These are phyloP conservation scores for Lentithecium fluviatile DNA, from an alignment of 495 filamentous ascomycete genomes.

Conservation along the genomic window DNA sequence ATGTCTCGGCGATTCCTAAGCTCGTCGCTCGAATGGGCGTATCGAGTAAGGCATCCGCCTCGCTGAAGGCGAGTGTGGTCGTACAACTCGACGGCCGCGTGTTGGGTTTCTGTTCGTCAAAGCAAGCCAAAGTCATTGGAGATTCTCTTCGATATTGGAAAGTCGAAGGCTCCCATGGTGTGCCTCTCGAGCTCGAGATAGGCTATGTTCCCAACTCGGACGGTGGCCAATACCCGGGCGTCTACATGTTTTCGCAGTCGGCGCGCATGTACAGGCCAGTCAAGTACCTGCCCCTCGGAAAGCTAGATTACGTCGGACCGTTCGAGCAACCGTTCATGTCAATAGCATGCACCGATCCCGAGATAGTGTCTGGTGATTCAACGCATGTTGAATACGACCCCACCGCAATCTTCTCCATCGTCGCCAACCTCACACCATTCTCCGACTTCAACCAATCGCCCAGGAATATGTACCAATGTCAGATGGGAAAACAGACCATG, in stretches of 20 bases:
- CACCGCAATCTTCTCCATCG: conserved; percentile 94
- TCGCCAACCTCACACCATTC: conserved; percentile 98
- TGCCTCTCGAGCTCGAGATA: conserved; percentile 86
- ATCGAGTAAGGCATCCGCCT: conserved; percentile 65
- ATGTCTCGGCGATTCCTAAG: conserved; percentile 69
- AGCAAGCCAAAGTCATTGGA: conserved; percentile 72
- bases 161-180: conserved; percentile 79
- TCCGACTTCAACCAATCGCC: conserved; percentile 99
- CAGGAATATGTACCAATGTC: conserved; percentile 95
- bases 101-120: conserved; percentile 83
- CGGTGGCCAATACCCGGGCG: conserved; percentile 89
- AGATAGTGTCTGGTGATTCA: conserved; percentile 80
- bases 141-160: conserved; percentile 92
- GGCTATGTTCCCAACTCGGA: conserved; percentile 83
- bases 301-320: conserved; percentile 82
- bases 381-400: conserved; percentile 94
- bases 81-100: conserved; percentile 89
- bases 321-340: conserved; percentile 99
- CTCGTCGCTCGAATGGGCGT: conserved; percentile 77
- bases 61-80: conserved; percentile 74
- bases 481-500: conserved; percentile 99
- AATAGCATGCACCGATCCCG: conserved; percentile 80
- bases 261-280: conserved; percentile 88
- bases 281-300: conserved; percentile 82
- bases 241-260: conserved; percentile 86